Evolutionary conservation across 2,329 filamentous ascomycete genomes (phyloP).

Genomic region (Monosporascus sp.): DNA sequence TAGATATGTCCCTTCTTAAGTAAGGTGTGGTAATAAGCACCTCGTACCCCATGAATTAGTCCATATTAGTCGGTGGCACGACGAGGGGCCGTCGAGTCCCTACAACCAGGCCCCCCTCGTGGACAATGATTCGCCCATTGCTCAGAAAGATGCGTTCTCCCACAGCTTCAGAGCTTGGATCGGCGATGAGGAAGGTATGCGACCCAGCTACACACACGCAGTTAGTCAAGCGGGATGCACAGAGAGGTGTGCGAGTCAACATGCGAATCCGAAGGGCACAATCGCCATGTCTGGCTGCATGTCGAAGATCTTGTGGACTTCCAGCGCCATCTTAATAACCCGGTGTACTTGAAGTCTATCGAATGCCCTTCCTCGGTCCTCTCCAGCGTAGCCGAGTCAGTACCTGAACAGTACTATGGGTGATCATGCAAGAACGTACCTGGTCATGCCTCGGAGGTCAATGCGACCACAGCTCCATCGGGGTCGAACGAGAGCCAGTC

Average conservation of each 20-base stretch:
- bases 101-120: conserved; percentile 3
- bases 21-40: too few species aligned
- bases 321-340: conserved; percentile 3
- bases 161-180: conserved; percentile 5
- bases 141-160: conserved; percentile 5
- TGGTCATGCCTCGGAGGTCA: conserved; percentile 6
- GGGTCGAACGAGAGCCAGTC: conserved; percentile 11
- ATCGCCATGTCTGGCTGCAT: conserved; percentile 5
- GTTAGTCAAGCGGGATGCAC: too few species aligned
- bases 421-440: neutral
- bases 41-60: too few species aligned
- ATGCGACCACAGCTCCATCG: conserved; percentile 6
- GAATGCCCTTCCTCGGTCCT: conserved; percentile 7
- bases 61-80: too few species aligned
- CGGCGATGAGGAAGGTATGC: conserved; percentile 2
- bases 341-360: conserved; percentile 5
- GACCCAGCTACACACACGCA: conserved; percentile 1
- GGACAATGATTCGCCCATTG: conserved; percentile 4
- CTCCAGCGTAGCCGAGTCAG: neutral
- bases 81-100: conserved; percentile 5
- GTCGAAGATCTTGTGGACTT: conserved; percentile 4
- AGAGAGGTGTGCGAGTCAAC: too few species aligned
- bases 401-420: neutral
- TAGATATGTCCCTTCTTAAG: too few species aligned
- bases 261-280: conserved; percentile 3